Percentiles rank a stretch among this genome's conserved stretches.
Evolutionary conservation across 805 yeast species (phyloP).

Genomic region (Yarrowia osloensis): DNA sequence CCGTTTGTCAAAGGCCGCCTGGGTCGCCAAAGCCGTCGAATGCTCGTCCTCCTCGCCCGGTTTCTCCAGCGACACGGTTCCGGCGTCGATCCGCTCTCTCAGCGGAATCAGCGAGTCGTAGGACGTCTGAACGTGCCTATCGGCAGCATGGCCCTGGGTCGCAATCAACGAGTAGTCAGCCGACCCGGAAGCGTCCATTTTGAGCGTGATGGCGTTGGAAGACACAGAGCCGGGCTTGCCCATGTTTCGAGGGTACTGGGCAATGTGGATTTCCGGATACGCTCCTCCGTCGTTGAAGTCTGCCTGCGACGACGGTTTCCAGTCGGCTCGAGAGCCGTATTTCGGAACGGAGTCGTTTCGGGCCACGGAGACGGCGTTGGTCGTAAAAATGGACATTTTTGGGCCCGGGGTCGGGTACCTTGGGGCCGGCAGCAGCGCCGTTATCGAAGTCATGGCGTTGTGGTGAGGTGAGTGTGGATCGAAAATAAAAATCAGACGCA

Average conservation of each 20-base stretch:
- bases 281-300: constrained; percentile 45
- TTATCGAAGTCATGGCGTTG: constrained; percentile 11
- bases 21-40: constrained; percentile 57
- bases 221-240: constrained; percentile 35
- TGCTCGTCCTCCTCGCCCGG: constrained; percentile 53
- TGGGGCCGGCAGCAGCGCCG: constrained; percentile 7
- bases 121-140: constrained; percentile 48
- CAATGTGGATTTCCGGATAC: constrained; percentile 42
- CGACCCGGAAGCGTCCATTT: constrained; percentile 40
- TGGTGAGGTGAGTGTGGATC: background rate
- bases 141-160: constrained; percentile 40
- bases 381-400: constrained; percentile 10
- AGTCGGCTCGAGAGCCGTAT: constrained; percentile 38
- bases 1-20: constrained; percentile 54
- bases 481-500: background rate
- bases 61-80: constrained; percentile 46
- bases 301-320: constrained; percentile 38
- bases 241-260: constrained; percentile 43
- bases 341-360: constrained; percentile 32
- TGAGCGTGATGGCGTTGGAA: constrained; percentile 39
- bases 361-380: background rate
- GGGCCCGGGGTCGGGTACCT: constrained; percentile 26
- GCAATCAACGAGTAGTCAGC: constrained; percentile 43
- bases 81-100: constrained; percentile 49
- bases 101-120: constrained; percentile 64